Evolutionary conservation across 768 basidiomycete genomes (phyloP), one percentile per base, ranked within the genome.

Genomic region (Russula ochroleuca): DNA sequence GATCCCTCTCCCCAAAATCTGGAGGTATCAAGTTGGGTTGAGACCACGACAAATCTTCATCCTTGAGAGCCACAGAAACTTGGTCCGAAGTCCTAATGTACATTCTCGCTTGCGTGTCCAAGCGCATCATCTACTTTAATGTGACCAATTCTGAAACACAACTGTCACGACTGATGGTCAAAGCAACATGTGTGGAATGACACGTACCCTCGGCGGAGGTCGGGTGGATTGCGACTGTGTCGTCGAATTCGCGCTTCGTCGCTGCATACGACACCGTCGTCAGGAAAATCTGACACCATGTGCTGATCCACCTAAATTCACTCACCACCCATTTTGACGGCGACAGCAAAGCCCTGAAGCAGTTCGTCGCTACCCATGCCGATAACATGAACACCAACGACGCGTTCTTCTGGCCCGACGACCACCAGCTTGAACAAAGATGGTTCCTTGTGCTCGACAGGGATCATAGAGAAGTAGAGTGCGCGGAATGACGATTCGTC

Each of bases 261-360:
- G 92, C 92, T 77, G 63, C 51, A 38, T 61, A 7, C n/a, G 45
- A n/a, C 19, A 65, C 3, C 47, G 31, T 23, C 13, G 57, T 62
- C 25, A 57, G 37, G n/a, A 23, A 37, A 28, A 6, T 11, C 38
- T 25, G n/a, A 28, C 11, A 48, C 21, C 9, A 40, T 56, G 48
- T 43, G 49, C 23, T 53, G 41, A 37, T 50, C 9, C 41, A 28
- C 25, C 10, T 25, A 21, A 40, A 17, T 33, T 25, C n/a, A 23
- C 75, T 80, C 13, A 83, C 80, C 82, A 23, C 90, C 90, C 96
- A 98, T 96, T 80, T 98, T 98, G 69, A 99, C 80, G 14, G 97
- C 97, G n/a, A 98, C 93, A 2, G 79, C 92, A 75, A 97, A 98
- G 67, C 96, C 96, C 80, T 99, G 97, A 77, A 95, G 76, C 69